A percentile compares a stretch with the other conserved stretches of the same genome.
phyloP scores from a whole-genome alignment of 148 eudicot species.

The Vaccinium macrocarpon region DNA sequence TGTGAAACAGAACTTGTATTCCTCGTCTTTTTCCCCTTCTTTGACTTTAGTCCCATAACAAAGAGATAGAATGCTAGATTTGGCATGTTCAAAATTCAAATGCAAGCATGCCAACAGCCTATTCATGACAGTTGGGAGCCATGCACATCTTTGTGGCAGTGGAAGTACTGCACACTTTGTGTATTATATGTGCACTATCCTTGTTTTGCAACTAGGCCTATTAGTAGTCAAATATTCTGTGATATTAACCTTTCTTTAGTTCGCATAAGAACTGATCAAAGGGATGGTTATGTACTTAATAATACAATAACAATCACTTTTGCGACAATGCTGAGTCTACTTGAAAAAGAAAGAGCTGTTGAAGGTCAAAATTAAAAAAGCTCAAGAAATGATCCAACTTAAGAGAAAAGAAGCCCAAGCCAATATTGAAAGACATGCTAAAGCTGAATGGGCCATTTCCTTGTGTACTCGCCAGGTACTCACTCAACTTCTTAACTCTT shows the following conservation, averaged over 20 bases:
- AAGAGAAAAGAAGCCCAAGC: slow-evolving; percentile 39
- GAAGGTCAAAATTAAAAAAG: slow-evolving; percentile 37
- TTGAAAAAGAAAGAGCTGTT: too few species aligned
- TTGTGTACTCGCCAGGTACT: slow-evolving; percentile 59
- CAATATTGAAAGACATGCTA: slow-evolving; percentile 49
- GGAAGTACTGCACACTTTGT: neutral
- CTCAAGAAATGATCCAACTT: slow-evolving; percentile 30
- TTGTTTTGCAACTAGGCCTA: neutral
- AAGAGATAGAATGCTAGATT: neutral
- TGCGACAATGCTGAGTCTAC: slow-evolving; percentile 22
- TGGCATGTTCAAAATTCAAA: neutral
- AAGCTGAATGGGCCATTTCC: slow-evolving; percentile 67
- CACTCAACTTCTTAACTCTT: neutral
- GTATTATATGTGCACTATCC: neutral
- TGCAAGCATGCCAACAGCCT: neutral
- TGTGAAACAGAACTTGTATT: neutral
- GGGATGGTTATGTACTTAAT: neutral
- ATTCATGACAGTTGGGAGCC: neutral
- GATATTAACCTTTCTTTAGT: neutral
- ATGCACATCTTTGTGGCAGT: neutral
- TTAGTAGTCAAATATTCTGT: neutral
- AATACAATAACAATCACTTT: neutral
- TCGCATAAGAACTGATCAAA: neutral
- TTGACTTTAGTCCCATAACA: neutral
- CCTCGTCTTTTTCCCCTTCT: neutral